Evolutionary conservation across 352 stramenopile species (phyloP).

Genomic region (Elongisporangium undulatum): DNA sequence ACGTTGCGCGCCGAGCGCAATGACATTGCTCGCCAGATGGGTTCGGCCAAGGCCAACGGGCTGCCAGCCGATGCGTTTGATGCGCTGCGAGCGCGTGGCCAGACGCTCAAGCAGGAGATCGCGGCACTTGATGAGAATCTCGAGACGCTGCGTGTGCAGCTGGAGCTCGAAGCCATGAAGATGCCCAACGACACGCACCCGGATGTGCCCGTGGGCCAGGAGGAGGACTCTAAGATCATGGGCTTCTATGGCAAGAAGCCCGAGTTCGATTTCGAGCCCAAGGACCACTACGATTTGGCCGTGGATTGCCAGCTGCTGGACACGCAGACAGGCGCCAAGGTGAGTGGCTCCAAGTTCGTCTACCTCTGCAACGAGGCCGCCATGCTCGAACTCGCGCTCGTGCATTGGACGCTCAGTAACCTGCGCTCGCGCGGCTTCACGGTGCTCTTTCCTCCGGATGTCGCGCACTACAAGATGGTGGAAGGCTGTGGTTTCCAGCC

Average conservation of each 20-base stretch:
- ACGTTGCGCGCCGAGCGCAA: conserved; percentile 65
- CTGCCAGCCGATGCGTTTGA: conserved; percentile 29
- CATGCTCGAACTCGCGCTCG: conserved; percentile 84
- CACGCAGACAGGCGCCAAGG: conserved; percentile 56
- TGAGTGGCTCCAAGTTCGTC: conserved; percentile 82
- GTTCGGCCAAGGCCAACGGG: conserved; percentile 35
- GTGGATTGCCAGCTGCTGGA: conserved; percentile 70
- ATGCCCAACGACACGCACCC: conserved; percentile 78
- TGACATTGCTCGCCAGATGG: conserved; percentile 53
- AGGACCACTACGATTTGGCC: conserved; percentile 72
- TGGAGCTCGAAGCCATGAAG: conserved; percentile 70
- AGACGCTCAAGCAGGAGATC: conserved; percentile 58
- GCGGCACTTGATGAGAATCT: conserved; percentile 33
- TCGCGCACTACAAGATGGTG: conserved; percentile 79
- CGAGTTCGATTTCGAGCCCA: conserved; percentile 48
- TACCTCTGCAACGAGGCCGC: conserved; percentile 84
- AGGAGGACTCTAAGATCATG: conserved; percentile 52
- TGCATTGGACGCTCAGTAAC: conserved; percentile 77
- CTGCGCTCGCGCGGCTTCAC: conserved; percentile 67
- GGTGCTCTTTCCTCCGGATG: conserved; percentile 72
- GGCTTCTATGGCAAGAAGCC: conserved; percentile 50
- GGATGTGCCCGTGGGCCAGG: conserved; percentile 51
- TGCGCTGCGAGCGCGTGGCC: conserved; percentile 28
- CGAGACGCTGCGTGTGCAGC: conserved; percentile 27
- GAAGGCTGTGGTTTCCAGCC: conserved; percentile 86